Evolutionary conservation across 2,329 filamentous ascomycete genomes (phyloP).

Genomic region (Colletotrichum filicis): DNA sequence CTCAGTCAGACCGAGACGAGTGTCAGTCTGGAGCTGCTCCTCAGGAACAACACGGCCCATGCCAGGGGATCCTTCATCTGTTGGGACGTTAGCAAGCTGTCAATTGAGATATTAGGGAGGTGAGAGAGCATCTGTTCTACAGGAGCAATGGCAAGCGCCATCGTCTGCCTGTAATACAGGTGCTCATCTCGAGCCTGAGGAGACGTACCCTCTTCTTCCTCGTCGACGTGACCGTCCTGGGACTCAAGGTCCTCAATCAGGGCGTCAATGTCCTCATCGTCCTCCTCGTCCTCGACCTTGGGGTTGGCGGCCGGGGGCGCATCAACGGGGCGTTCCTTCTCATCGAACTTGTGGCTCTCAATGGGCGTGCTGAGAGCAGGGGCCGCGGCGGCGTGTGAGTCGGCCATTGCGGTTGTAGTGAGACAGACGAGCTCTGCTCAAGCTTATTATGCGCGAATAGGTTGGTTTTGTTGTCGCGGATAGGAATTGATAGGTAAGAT

Average conservation of each 20-base stretch:
- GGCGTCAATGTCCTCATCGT: conserved; percentile 84
- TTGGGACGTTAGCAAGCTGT: conserved; percentile 9
- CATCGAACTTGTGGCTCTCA: conserved; percentile 72
- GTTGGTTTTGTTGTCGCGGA: conserved; percentile 19
- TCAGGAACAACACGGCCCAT: conserved; percentile 75
- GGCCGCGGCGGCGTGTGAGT: conserved; percentile 61
- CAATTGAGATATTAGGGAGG: not conserved
- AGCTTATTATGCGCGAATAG: conserved; percentile 30
- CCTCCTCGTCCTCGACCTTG: conserved; percentile 71
- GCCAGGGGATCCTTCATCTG: conserved; percentile 51
- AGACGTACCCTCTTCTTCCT: conserved; percentile 66
- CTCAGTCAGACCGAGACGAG: conserved; percentile 76
- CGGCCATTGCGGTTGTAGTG: conserved; percentile 59
- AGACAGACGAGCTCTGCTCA: conserved; percentile 36
- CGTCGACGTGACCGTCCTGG: conserved; percentile 76
- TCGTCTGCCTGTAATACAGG: not conserved
- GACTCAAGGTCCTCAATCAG: conserved; percentile 90
- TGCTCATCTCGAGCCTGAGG: not conserved
- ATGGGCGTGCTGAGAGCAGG: conserved; percentile 73
- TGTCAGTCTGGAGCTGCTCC: conserved; percentile 82
- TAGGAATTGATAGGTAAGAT: conserved; percentile 18
- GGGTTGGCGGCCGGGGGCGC: conserved; percentile 49
- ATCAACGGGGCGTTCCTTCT: conserved; percentile 62
- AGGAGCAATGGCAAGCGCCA: not conserved
- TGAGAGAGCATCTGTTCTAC: no score